A percentile compares a stretch with the other conserved stretches of the same genome.
Evolutionary conservation across 352 stramenopile genomes (phyloP).

Genomic region (Pythium scleroteichum): DNA sequence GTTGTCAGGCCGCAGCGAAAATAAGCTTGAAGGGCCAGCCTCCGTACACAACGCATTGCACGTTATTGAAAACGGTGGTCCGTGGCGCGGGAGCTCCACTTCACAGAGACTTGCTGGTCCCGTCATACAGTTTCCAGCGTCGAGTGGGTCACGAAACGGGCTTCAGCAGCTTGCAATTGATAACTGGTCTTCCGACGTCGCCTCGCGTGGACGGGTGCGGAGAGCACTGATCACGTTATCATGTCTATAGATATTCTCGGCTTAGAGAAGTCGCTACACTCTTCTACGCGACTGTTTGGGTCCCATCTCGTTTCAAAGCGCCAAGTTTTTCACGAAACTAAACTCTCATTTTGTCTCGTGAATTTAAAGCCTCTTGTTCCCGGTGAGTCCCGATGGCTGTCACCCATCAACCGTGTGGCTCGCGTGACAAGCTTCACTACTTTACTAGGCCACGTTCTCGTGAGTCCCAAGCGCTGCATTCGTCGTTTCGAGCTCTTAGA

Average conservation of each 20-base stretch:
- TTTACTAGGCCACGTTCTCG: slow-evolving; percentile 82
- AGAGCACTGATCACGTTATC: no score
- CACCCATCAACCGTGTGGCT: no score
- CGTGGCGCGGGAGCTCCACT: no score
- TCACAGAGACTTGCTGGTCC: no score
- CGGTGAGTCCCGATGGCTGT: slow-evolving; percentile 32
- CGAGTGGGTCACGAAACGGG: neutral
- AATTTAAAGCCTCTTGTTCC: slow-evolving; percentile 94
- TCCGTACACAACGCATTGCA: no score
- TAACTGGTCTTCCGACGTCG: neutral
- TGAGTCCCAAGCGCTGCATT: slow-evolving; percentile 82
- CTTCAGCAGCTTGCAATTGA: slow-evolving; percentile 2
- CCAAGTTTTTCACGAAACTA: slow-evolving; percentile 65
- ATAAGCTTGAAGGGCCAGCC: no score
- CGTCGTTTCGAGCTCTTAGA: slow-evolving; percentile 75
- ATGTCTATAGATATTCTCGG: slow-evolving; percentile 16
- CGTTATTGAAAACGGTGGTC: no score
- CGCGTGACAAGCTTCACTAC: no score
- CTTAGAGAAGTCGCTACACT: neutral
- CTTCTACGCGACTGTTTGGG: slow-evolving; percentile 46
- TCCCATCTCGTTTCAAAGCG: slow-evolving; percentile 40
- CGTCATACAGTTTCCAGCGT: neutral
- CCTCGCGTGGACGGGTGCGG: no score
- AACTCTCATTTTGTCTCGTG: slow-evolving; percentile 79
- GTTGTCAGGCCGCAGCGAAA: no score